These are phyloP conservation scores for Cyclocybe aegerita DNA, from an alignment of 768 basidiomycete species.

Conservation along the genomic window DNA sequence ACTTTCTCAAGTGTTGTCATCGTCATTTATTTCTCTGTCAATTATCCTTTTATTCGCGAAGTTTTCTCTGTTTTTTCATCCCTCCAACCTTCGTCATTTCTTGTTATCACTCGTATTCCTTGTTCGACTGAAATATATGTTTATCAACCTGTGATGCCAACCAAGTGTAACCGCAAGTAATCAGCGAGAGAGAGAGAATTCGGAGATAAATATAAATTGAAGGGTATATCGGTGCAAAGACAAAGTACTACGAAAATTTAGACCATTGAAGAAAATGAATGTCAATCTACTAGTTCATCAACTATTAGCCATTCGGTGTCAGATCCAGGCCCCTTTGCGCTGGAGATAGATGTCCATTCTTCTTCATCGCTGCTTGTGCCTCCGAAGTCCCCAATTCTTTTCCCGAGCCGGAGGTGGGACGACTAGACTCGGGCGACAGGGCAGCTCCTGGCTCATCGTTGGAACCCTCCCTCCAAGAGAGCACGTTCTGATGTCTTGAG, in stretches of 20 bases:
- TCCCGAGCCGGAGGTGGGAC: conserved; percentile 54
- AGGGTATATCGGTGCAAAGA: conserved; percentile 29
- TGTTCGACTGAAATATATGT: conserved; percentile 16
- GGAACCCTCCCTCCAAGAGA: conserved; percentile 53
- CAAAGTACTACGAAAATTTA: too few relatives aligned
- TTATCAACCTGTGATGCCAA: conserved; percentile 20
- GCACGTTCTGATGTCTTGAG: conserved; percentile 62
- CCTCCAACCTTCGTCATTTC: conserved; percentile 9
- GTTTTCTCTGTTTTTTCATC: conserved; percentile 8
- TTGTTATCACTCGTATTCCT: conserved; percentile 2
- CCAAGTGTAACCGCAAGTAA: too few relatives aligned
- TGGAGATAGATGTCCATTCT: conserved; percentile 75
- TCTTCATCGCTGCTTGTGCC: conserved; percentile 48
- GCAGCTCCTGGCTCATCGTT: conserved; percentile 22
- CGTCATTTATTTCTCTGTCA: conserved; percentile 17
- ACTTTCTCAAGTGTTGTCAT: conserved; percentile 11
- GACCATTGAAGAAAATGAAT: conserved; percentile 6
- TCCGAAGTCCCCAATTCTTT: conserved; percentile 62
- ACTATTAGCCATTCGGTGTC: conserved; percentile 93
- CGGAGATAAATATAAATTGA: conserved; percentile 4
- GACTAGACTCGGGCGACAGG: conserved; percentile 28
- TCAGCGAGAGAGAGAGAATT: too few relatives aligned
- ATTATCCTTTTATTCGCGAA: conserved; percentile 2
- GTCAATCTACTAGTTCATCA: conserved; percentile 37
- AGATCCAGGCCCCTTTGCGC: conserved; percentile 68